Base-by-base conservation (phyloP, 1,284 basidiomycete species). In the Wallemia hederae region DNA sequence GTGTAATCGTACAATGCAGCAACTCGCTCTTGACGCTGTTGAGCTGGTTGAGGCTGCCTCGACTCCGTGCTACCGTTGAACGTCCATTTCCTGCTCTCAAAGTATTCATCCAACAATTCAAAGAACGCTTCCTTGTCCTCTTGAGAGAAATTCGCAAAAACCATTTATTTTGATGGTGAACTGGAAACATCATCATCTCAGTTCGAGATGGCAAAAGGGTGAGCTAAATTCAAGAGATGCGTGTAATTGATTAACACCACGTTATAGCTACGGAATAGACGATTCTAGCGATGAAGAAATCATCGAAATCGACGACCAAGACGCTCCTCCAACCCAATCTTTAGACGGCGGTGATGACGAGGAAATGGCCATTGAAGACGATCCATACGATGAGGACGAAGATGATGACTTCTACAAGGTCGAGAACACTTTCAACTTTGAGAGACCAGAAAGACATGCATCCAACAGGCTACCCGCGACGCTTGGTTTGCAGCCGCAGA, bases 401-500 rank as follows among this genome's bases (percentile, higher is more conserved):
- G n/a, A n/a, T n/a, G n/a, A n/a, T n/a, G n/a, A n/a, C n/a, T n/a
- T n/a, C n/a, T 49, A 17, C n/a, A 49, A 49, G n/a, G 3, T 49
- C 5, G 39, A 49, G 5, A 49, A 49, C n/a, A 49, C 39, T 5
- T 49, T 49, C 39, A n/a, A 49, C 39, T 7, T 7, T 49, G 39
- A 49, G 11, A 49, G 39, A 22, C 39, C 39, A 15, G 39, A 49
- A 15, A 49, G 39, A 22, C 39, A 9, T 14, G 5, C 5, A 15
- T 49, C 39, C 3, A n/a, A 49, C 22, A 49, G 19, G 22, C 19
- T 49, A 9, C 39, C 80, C 2, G 75, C 80, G 61, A 78, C 78
- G 60, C 70, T 83, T 31, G 82, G 83, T 2, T 72, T 86, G 15
- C 84, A 90, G 67, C 75, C 81, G 55, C 82, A 83, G 69, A 83